Evolutionary conservation across 768 basidiomycete genomes (phyloP), one percentile per base, ranked within the genome.

Genomic region (Cystofilobasidium bisporidii): DNA sequence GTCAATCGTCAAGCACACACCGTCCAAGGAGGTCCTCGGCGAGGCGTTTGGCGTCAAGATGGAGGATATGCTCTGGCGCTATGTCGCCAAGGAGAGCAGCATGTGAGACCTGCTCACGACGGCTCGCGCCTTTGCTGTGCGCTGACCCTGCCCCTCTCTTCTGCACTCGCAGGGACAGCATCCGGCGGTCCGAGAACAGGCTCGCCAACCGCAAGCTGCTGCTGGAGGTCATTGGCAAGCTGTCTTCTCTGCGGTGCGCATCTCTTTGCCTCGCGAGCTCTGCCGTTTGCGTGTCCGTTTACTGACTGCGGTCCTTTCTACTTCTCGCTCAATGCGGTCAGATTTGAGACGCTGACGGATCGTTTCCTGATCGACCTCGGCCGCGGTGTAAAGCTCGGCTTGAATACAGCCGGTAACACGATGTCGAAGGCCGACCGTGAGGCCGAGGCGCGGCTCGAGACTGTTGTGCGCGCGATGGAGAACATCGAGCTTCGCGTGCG

Each of bases 301-400:
- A n/a, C n/a, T n/a, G n/a, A n/a, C n/a, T n/a, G n/a, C n/a, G n/a
- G n/a, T n/a, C n/a, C n/a, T n/a, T n/a, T n/a, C n/a, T n/a, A n/a
- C n/a, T n/a, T n/a, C n/a, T n/a, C n/a, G n/a, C n/a, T n/a, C n/a
- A n/a, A n/a, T n/a, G n/a, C 58, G 32, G 14, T 1, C 66, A 68
- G 68, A 18, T 97, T 97, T 72, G 81, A 87, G 71, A 92, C 86
- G 67, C 89, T 97, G n/a, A 91, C 89, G 4, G 91, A 96, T 77
- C 84, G 90, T 0, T 97, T 93, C 75, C 77, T 92, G 61, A 81
- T 82, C 1, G 92, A 93, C 72, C 80, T 97, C 40, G 80, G 80
- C 8, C 88, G 88, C 18, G 66, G 66, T 5, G 40, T 43, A 3
- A 33, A 81, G 91, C 11, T 82, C 85, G 20, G 81, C 82, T 26